A percentile compares a stretch with the other conserved stretches of the same genome.
These are phyloP conservation scores for Lagenaria siceraria DNA, from an alignment of 306 rosid species.

Conservation along the genomic window DNA sequence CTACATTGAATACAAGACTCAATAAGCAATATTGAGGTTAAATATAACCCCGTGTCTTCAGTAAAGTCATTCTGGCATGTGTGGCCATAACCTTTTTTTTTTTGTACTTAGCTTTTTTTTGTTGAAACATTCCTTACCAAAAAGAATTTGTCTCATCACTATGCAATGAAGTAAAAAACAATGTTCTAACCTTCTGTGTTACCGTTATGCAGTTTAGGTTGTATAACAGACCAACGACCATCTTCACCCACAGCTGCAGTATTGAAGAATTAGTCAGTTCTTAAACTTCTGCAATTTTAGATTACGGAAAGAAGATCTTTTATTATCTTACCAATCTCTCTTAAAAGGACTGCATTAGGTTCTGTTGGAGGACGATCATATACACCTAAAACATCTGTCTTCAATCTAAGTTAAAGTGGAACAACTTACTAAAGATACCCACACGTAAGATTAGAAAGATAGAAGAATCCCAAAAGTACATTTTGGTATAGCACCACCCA, in stretches of 20 bases:
- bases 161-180: background rate
- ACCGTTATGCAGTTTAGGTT: constrained; percentile 43
- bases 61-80: background rate
- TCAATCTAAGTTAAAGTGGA: constrained; percentile 20
- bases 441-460: background rate
- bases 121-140: background rate
- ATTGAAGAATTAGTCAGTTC: background rate
- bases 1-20: background rate
- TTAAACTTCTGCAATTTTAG: background rate
- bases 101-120: background rate
- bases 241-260: constrained; percentile 53
- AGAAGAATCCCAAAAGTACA: background rate
- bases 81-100: background rate
- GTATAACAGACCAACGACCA: constrained; percentile 72
- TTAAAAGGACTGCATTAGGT: constrained; percentile 52
- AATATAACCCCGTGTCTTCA: background rate
- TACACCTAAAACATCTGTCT: constrained; percentile 89
- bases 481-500: background rate
- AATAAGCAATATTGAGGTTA: background rate
- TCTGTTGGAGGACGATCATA: constrained; percentile 83
- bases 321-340: constrained; percentile 58
- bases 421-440: constrained; percentile 17
- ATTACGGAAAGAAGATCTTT: background rate
- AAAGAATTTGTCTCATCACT: background rate
- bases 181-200: constrained; percentile 26